These are phyloP conservation scores for Naganishia kalamii DNA, from an alignment of 768 basidiomycete species.

Conservation along the genomic window DNA sequence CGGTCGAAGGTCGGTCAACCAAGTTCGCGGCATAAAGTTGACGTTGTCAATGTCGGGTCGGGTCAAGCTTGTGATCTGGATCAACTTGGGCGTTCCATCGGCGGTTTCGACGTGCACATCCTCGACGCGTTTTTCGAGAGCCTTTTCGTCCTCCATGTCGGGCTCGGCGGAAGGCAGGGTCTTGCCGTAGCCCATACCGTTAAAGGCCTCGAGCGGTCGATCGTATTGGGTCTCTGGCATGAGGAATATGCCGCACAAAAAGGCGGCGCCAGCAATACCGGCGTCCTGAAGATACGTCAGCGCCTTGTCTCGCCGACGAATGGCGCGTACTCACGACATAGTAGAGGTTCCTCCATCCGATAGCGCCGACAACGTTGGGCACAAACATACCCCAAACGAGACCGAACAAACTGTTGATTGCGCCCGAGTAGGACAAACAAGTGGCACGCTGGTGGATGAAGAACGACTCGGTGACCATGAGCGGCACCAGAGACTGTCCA, in stretches of 20 bases:
- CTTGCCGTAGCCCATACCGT: neutral
- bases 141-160: neutral
- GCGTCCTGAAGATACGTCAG: neutral
- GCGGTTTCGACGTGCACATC: neutral
- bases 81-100: neutral
- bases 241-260: neutral
- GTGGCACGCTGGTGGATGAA: neutral
- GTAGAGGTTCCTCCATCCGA: neutral
- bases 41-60: neutral
- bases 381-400: neutral
- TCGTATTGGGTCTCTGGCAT: neutral
- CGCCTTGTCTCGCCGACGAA: no score
- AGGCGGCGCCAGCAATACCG: neutral
- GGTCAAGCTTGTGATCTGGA: neutral
- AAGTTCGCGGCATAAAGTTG: neutral
- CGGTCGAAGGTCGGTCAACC: neutral
- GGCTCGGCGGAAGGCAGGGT: neutral
- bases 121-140: neutral
- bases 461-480: neutral
- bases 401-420: neutral
- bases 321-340: neutral
- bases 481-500: neutral
- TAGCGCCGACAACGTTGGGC: neutral
- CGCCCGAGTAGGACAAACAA: neutral
- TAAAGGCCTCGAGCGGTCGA: neutral